phyloP scores from a whole-genome alignment of 441 rosid genomes.

The Omphalea diandra region DNA sequence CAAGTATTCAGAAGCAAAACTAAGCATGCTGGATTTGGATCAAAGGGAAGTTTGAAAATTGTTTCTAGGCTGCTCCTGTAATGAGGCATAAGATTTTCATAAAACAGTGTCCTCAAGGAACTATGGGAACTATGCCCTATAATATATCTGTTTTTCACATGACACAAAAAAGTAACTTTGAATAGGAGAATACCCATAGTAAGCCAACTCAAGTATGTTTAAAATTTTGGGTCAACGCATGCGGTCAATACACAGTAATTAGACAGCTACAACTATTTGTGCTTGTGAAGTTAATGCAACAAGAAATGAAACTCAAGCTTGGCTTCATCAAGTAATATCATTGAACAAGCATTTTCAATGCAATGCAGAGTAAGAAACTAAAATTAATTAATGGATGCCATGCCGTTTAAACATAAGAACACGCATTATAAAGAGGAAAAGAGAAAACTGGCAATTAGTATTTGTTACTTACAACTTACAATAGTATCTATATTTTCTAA shows the following conservation, averaged over 20 bases:
- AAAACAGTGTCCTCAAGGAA: too few species aligned
- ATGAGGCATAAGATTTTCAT: neutral
- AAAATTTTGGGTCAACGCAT: neutral
- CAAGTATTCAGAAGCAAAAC: neutral
- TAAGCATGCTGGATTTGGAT: conserved; percentile 5
- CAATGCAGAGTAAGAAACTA: too few species aligned
- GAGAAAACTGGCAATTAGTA: neutral
- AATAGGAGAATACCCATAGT: too few species aligned
- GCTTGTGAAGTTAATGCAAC: too few species aligned
- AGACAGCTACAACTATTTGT: too few species aligned
- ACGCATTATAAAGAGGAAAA: neutral
- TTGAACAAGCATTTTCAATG: neutral
- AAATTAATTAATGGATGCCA: neutral
- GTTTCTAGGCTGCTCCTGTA: neutral
- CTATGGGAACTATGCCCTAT: neutral
- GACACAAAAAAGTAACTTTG: too few species aligned
- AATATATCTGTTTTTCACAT: neutral
- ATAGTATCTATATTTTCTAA: neutral
- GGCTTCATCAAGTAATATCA: neutral
- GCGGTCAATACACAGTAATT: neutral
- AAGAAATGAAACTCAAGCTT: neutral
- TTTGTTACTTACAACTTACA: neutral
- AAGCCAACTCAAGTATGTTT: too few species aligned
- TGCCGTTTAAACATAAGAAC: neutral
- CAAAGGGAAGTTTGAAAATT: neutral